Evolutionary conservation across 495 filamentous ascomycete species (phyloP).

Genomic region (Penicillium steckii): DNA sequence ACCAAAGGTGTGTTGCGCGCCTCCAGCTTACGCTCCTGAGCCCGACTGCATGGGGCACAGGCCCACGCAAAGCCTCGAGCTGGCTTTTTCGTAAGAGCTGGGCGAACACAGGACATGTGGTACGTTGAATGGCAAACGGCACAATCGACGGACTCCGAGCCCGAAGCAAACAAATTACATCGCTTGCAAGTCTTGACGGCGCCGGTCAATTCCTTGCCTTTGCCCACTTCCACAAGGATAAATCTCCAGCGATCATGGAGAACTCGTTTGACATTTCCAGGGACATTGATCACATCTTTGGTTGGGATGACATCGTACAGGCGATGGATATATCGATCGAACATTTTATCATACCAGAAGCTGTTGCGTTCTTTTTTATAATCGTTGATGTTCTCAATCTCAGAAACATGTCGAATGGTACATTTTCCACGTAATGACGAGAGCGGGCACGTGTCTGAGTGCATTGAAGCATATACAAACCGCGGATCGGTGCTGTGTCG

Average conservation of each 20-base stretch:
- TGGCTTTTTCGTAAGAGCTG: slow-evolving; percentile 91
- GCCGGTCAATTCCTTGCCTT: slow-evolving; percentile 92
- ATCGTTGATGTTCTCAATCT: slow-evolving; percentile 77
- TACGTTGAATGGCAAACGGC: slow-evolving; percentile 93
- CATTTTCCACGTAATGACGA: slow-evolving; percentile 92
- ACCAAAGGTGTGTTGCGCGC: slow-evolving; percentile 79
- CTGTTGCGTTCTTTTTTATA: slow-evolving; percentile 80
- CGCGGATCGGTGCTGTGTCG: slow-evolving; percentile 87
- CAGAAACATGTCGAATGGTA: slow-evolving; percentile 78
- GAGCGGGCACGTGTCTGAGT: slow-evolving; percentile 93
- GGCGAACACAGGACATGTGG: slow-evolving; percentile 97
- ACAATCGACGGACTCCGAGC: slow-evolving; percentile 95
- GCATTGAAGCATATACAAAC: slow-evolving; percentile 93
- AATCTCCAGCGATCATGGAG: slow-evolving; percentile 94
- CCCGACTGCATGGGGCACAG: slow-evolving; percentile 91
- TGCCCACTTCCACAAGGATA: slow-evolving; percentile 86
- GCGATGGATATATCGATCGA: slow-evolving; percentile 96
- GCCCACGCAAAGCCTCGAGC: slow-evolving; percentile 98
- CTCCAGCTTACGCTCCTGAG: slow-evolving; percentile 89
- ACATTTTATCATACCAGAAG: slow-evolving; percentile 98
- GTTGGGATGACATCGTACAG: slow-evolving; percentile 97
- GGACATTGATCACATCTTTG: slow-evolving; percentile 91
- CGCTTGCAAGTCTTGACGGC: slow-evolving; percentile 95
- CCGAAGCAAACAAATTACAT: slow-evolving; percentile 85
- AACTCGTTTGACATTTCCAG: slow-evolving; percentile 87